Percentiles rank a stretch among this genome's conserved stretches.
Evolutionary conservation across 129 eudicot species (phyloP).

Genomic region (Deinandra increscens): DNA sequence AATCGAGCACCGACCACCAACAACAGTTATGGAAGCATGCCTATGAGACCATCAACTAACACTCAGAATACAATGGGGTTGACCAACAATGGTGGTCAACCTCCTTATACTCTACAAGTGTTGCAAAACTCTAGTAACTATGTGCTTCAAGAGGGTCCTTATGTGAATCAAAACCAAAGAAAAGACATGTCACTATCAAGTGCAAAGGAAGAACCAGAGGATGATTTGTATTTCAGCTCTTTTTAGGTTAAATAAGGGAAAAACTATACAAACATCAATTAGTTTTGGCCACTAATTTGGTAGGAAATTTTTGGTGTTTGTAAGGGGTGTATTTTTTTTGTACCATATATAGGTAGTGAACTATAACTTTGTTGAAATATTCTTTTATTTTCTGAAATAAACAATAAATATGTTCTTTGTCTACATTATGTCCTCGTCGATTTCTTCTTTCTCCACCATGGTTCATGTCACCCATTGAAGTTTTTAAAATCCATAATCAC

Average conservation of each 20-base stretch:
- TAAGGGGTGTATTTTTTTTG: constrained; percentile 16
- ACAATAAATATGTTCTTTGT: neutral
- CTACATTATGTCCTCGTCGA: too few species aligned
- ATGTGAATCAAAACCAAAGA: constrained; percentile 42
- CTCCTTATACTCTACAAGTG: constrained; percentile 80
- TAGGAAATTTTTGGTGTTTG: constrained; percentile 30
- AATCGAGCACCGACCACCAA: constrained; percentile 46
- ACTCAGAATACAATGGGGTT: constrained; percentile 36
- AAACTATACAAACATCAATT: constrained; percentile 18
- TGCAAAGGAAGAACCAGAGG: constrained; percentile 80
- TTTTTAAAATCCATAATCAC: too few species aligned
- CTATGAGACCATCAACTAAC: constrained; percentile 60
- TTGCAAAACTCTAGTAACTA: constrained; percentile 46
- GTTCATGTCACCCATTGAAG: too few species aligned
- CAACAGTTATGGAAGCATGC: constrained; percentile 37
- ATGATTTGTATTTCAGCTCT: constrained; percentile 63
- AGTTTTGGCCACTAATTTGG: constrained; percentile 24
- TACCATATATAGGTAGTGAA: constrained; percentile 21
- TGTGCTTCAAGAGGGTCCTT: constrained; percentile 37
- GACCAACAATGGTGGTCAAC: constrained; percentile 42
- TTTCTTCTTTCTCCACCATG: too few species aligned
- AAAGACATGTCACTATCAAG: constrained; percentile 29
- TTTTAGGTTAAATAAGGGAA: constrained; percentile 31
- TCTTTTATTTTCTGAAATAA: constrained; percentile 19
- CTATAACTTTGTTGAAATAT: constrained; percentile 9